Percentiles rank a stretch among this genome's conserved stretches.
phyloP scores from a whole-genome alignment of 257 asterid species.

The Penstemon newberryi region DNA sequence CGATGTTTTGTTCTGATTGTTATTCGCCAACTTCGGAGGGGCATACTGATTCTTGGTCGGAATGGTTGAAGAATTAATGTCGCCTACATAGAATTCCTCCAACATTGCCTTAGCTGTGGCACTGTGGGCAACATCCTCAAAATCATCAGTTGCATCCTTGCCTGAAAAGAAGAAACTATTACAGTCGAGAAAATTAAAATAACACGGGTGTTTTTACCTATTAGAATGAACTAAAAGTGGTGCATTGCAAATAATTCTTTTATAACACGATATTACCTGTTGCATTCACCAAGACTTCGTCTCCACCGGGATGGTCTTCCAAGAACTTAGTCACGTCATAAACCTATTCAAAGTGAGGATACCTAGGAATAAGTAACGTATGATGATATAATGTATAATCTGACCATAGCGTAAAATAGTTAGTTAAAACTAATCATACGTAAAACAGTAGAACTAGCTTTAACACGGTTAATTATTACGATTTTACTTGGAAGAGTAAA shows the following conservation, averaged over 20 bases:
- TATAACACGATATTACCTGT: slow-evolving; percentile 46
- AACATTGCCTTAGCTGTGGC: slow-evolving; percentile 55
- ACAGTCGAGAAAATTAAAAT: not conserved
- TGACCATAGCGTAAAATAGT: not conserved
- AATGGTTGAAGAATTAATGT: slow-evolving; percentile 45
- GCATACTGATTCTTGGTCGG: slow-evolving; percentile 38
- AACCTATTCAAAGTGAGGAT: slow-evolving; percentile 45
- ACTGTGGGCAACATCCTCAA: slow-evolving; percentile 68
- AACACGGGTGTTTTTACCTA: not conserved
- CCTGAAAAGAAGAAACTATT: slow-evolving; percentile 34
- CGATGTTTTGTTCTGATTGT: slow-evolving; percentile 49
- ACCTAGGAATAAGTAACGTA: not conserved
- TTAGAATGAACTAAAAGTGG: too few relatives aligned
- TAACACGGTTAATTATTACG: not conserved
- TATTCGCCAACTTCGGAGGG: slow-evolving; percentile 45
- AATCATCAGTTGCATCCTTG: slow-evolving; percentile 69
- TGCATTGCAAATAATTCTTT: too few relatives aligned
- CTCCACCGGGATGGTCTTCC: slow-evolving; percentile 97
- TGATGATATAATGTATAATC: not conserved
- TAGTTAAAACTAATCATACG: not conserved
- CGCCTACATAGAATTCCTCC: slow-evolving; percentile 56
- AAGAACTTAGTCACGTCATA: slow-evolving; percentile 78
- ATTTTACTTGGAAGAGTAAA: not conserved
- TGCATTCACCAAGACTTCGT: slow-evolving; percentile 71
- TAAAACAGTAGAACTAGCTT: not conserved